A percentile compares a stretch with the other conserved stretches of the same genome.
These are phyloP conservation scores for Aureobasidium pullulans DNA, from an alignment of 2,329 filamentous ascomycete species.

Conservation along the genomic window DNA sequence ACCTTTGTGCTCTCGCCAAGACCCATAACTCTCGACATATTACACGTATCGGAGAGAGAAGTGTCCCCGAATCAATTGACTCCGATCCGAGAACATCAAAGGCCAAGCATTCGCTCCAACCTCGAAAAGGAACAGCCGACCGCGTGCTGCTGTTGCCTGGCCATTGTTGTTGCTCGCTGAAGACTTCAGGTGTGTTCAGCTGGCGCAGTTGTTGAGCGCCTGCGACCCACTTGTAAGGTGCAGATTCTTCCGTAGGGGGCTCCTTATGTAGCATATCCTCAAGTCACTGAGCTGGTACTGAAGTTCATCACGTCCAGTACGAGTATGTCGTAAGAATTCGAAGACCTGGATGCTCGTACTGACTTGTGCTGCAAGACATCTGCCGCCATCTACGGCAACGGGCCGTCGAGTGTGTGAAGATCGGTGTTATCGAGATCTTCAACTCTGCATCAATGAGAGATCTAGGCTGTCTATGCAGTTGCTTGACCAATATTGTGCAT, in stretches of 20 bases:
- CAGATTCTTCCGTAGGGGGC: background rate
- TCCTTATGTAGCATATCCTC: background rate
- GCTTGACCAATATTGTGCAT: background rate
- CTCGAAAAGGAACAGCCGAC: background rate
- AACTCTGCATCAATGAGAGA: background rate
- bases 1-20: background rate
- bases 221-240: background rate
- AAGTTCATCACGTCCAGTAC: background rate
- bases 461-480: background rate
- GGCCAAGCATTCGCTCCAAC: background rate
- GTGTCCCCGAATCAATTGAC: background rate
- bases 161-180: background rate
- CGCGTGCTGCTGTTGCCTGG: background rate
- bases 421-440: background rate
- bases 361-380: background rate
- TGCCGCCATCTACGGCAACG: slow-evolving; percentile 1
- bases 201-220: background rate
- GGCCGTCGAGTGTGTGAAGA: background rate
- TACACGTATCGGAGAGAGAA: background rate
- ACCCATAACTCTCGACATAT: background rate
- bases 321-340: background rate
- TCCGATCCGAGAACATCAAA: background rate
- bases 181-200: background rate
- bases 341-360: background rate
- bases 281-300: background rate